phyloP scores from a whole-genome alignment of 2,329 filamentous ascomycete species.

The Beauveria sp. region DNA sequence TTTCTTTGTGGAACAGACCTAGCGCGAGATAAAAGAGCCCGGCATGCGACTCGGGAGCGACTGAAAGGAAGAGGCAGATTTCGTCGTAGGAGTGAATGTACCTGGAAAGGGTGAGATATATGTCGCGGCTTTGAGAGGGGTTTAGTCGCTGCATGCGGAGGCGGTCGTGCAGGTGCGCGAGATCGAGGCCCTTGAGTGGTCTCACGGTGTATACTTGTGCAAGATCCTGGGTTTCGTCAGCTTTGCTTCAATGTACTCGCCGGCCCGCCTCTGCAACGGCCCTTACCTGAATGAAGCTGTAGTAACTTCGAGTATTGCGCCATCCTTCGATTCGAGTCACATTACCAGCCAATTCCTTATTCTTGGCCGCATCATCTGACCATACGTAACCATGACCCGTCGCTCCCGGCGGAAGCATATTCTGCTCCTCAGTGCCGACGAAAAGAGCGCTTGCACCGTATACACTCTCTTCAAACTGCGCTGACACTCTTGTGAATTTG shows the following conservation, averaged over 20 bases:
- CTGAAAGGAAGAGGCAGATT: conserved; percentile 73
- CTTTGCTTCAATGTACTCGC: conserved; percentile 10
- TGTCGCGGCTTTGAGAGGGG: conserved; percentile 67
- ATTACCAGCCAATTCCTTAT: conserved; percentile 83
- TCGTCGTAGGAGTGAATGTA: conserved; percentile 75
- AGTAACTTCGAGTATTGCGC: conserved; percentile 88
- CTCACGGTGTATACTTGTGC: conserved; percentile 56
- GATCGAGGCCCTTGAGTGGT: conserved; percentile 72
- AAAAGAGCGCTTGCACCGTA: conserved; percentile 89
- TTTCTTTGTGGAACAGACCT: conserved; percentile 84
- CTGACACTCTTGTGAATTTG: conserved; percentile 86
- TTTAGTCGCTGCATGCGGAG: conserved; percentile 74
- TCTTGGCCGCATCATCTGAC: conserved; percentile 72
- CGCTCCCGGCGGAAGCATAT: conserved; percentile 49
- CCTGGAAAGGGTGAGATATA: conserved; percentile 74
- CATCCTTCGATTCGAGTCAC: conserved; percentile 92
- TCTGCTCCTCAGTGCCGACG: conserved; percentile 69
- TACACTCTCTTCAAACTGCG: conserved; percentile 90
- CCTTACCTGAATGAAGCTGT: conserved; percentile 79
- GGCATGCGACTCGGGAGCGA: conserved; percentile 77
- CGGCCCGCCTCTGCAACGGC: background rate
- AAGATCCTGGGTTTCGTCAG: conserved; percentile 45
- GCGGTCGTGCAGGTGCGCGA: conserved; percentile 89
- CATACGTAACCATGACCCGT: conserved; percentile 92
- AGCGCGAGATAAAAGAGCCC: conserved; percentile 87